Base-by-base conservation (phyloP, 2,329 filamentous ascomycete genomes). In the Xylaria multiplex region DNA sequence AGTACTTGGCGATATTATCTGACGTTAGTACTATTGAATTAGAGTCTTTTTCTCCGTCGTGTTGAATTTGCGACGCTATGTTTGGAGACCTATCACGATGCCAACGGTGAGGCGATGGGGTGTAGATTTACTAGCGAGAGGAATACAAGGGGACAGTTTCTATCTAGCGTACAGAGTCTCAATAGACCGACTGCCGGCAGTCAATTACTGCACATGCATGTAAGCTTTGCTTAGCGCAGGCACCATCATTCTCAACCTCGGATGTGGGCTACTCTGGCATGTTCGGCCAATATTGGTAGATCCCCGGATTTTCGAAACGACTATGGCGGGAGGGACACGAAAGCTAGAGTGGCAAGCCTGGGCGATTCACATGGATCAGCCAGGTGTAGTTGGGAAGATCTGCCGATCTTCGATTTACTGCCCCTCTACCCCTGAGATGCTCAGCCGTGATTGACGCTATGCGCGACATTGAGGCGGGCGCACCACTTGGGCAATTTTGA, bases 301-400 rank as follows among this genome's bases (percentile, higher is more conserved):
- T 59, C 67, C 64, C 64, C 67, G 45, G 67, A 67, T 67, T 64
- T 69, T 62, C 67, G 64, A 67, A 69, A 69, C 67, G 49, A 27
- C n/a, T 37, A 58, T 55, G 45, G 40, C 42, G 27, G 54, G 35
- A 49, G 27, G 54, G 11, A 52, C 37, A 62, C 59, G 42, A 30
- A 49, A 59, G 40, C 43, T 42, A 55, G 35, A 5, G 43, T 46
- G 35, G 16, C 32, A 35, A 22, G 40, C 40, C 45, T 42, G 52
- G 46, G 37, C 27, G 52, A 35, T 60, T 56, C 14, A 55, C 24
- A 19, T 32, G 57, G 42, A 14, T 55, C 14, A 14, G 43, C 32
- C 11, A 37, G n/a, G n/a, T 27, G 24, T 35, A 24, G 22, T 27
- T 11, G 53, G 27, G 54, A 37, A 64, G 65, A 67, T 67, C 65